These are phyloP conservation scores for Curvularia eragrostidis DNA, from an alignment of 2,329 filamentous ascomycete species.

Conservation along the genomic window DNA sequence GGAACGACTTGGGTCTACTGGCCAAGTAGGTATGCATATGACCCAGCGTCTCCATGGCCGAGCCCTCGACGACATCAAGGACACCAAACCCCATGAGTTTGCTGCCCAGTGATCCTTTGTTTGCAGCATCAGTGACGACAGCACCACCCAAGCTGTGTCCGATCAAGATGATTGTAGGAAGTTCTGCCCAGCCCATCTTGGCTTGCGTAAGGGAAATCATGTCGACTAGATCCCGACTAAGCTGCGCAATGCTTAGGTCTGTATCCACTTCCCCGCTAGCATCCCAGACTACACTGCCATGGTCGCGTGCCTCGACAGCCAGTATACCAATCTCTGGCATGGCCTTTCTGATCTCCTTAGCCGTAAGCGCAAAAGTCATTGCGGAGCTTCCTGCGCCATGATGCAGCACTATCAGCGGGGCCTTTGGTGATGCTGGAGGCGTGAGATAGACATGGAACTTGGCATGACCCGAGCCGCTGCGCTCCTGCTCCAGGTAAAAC, in stretches of 20 bases:
- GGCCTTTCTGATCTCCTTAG: constrained; percentile 75
- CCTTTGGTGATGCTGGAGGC: constrained; percentile 70
- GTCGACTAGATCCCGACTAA: constrained; percentile 74
- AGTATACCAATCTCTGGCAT: constrained; percentile 84
- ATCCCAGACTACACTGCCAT: constrained; percentile 70
- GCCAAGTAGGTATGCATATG: constrained; percentile 94
- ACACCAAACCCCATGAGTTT: constrained; percentile 85
- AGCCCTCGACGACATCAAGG: constrained; percentile 92
- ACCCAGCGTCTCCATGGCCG: constrained; percentile 90
- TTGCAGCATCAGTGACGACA: constrained; percentile 84
- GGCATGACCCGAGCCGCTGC: constrained; percentile 53
- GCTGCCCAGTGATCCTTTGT: constrained; percentile 67
- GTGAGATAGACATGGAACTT: constrained; percentile 87
- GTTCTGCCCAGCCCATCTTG: constrained; percentile 72
- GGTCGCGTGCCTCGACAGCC: constrained; percentile 83
- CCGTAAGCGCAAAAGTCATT: constrained; percentile 85
- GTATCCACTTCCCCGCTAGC: constrained; percentile 50
- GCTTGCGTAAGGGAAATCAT: constrained; percentile 71
- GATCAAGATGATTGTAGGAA: constrained; percentile 81
- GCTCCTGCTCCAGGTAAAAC: constrained; percentile 68
- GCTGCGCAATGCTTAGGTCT: constrained; percentile 74
- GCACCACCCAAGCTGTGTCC: constrained; percentile 94
- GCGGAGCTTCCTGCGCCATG: constrained; percentile 95
- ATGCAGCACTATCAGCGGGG: constrained; percentile 89
- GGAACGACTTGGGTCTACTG: constrained; percentile 78